These are phyloP conservation scores for Amanita rimosa DNA, from an alignment of 768 basidiomycete species.

Conservation along the genomic window DNA sequence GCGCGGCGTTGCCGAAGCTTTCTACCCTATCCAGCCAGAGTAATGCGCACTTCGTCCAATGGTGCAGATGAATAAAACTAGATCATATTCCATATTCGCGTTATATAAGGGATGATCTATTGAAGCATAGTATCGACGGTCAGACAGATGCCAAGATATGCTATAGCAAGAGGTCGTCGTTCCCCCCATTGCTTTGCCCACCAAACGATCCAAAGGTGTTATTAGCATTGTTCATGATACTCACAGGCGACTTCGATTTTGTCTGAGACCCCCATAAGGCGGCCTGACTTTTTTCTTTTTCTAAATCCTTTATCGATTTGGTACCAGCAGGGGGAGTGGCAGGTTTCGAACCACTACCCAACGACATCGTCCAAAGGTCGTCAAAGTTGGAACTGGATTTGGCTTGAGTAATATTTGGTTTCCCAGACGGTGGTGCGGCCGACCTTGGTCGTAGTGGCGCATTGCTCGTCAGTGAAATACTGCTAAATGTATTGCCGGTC, in stretches of 20 bases:
- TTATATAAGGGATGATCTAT: not conserved
- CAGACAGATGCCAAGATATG: not conserved
- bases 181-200: conserved; percentile 14
- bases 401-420: conserved; percentile 21
- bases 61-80: too few relatives aligned
- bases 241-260: conserved; percentile 7
- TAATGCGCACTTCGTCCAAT: too few relatives aligned
- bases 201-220: conserved; percentile 24
- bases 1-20: too few relatives aligned
- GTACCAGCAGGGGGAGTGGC: conserved; percentile 19
- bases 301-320: conserved; percentile 84
- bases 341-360: conserved; percentile 39
- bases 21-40: too few relatives aligned
- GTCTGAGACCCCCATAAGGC: conserved; percentile 59
- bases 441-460: conserved; percentile 1
- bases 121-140: conserved; percentile 9
- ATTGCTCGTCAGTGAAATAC: not conserved
- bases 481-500: conserved; percentile 19
- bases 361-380: conserved; percentile 79
- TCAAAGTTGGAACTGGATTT: conserved; percentile 51
- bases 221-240: not conserved
- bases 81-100: too few relatives aligned
- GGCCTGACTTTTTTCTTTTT: conserved; percentile 76
- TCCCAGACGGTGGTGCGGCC: not conserved
- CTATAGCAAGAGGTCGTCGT: conserved; percentile 33